Percentiles rank a stretch among this genome's conserved stretches.
These are phyloP conservation scores for Trifolium repens DNA, from an alignment of 306 rosid genomes.

Conservation along the genomic window DNA sequence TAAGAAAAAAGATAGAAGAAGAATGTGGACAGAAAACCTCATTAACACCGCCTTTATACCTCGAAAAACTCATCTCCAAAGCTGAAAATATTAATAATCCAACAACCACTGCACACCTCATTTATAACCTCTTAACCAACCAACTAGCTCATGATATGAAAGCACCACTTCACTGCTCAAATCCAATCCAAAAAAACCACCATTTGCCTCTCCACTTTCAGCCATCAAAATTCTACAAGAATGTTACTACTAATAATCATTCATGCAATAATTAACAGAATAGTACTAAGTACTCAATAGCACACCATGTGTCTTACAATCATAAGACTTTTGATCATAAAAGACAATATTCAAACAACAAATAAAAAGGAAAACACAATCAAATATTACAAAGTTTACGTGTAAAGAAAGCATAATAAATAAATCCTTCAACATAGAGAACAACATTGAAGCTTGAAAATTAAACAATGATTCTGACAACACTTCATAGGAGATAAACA, in stretches of 20 bases:
- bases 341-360: slow-evolving; percentile 26
- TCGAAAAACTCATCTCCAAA: slow-evolving; percentile 40
- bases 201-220: slow-evolving; percentile 31
- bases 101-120: slow-evolving; percentile 46
- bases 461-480: slow-evolving; percentile 39
- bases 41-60: slow-evolving; percentile 36
- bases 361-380: slow-evolving; percentile 34
- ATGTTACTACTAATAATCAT: slow-evolving; percentile 33
- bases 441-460: slow-evolving; percentile 33
- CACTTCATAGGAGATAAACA: slow-evolving; percentile 30
- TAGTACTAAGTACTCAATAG: background rate
- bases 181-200: slow-evolving; percentile 36
- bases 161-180: slow-evolving; percentile 47
- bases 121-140: slow-evolving; percentile 29
- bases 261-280: slow-evolving; percentile 43
- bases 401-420: slow-evolving; percentile 44
- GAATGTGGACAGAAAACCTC: slow-evolving; percentile 18
- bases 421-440: slow-evolving; percentile 40
- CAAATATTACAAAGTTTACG: slow-evolving; percentile 40
- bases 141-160: slow-evolving; percentile 27
- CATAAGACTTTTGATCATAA: slow-evolving; percentile 27
- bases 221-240: background rate
- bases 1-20: background rate
- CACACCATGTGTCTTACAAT: slow-evolving; percentile 37
- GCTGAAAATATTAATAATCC: slow-evolving; percentile 39